Base-by-base conservation (phyloP, 257 asterid genomes). In the Gentiana straminea region DNA sequence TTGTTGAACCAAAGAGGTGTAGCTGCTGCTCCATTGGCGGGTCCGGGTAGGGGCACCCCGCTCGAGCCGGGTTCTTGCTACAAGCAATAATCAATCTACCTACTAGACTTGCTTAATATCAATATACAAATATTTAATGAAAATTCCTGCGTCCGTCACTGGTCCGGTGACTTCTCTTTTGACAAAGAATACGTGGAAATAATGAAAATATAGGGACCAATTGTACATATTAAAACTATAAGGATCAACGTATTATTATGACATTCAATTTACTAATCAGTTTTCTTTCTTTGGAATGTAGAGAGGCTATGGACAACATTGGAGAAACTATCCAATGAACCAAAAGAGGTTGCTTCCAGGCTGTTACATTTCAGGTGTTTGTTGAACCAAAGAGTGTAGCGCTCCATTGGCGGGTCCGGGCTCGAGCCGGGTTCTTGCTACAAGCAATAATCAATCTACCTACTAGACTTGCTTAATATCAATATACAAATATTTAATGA, bases 301-400 rank as follows among this genome's bases (percentile, higher is more conserved):
- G 97, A 89, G 97, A 84, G 97, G 74, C 76, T 89, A 4, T 89
- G 97, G 95, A 81, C 94, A 0, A 64, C 83, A 52, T 71, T 67
- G 35, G 78, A 78, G 55, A 80, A 73, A 55, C 50, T 86, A 52
- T 82, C 90, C 5, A 80, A 78, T 75, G 70, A 84, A 64, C 83
- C 93, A 10, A 68, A 55, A 66, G 69, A 78, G 52, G 86, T 70
- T 8, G 55, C 65, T 55, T 67, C 60, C 12, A 77, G 97, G 57
- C 60, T 89, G 63, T 71, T 88, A 36, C 68, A 77, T 61, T 89
- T 89, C 55, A 70, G 97, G 79, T 89, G 97, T 62, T 61, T 89
- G 61, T 51, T 89, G 80, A 89, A 86, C 80, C 90, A 82, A 56
- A 75, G 97, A 66, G 97, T 52, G 85, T 89, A 6, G 95, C 90